Conservation (phyloP, 2,329 filamentous ascomycete genomes). For the Scytalidium lignicola region DNA sequence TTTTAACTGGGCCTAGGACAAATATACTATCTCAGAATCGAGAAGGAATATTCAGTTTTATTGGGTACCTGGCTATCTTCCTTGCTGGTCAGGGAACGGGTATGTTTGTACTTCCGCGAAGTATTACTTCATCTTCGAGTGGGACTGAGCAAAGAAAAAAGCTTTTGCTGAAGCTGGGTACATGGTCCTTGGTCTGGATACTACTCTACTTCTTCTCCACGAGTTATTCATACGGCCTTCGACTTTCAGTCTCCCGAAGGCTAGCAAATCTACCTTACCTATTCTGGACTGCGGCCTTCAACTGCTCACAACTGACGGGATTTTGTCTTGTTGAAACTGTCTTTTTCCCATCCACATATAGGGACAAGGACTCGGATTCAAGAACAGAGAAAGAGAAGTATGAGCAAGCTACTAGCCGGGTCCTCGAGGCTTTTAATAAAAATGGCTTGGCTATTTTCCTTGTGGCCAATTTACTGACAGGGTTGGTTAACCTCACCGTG, state of each 20-base stretch:
- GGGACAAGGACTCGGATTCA: conserved; percentile 41
- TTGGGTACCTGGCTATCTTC: conserved; percentile 93
- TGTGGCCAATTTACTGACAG: conserved; percentile 83
- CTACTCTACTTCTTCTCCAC: conserved; percentile 66
- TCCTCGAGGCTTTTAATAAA: conserved; percentile 81
- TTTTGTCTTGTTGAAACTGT: conserved; percentile 74
- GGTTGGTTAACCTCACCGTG: conserved; percentile 80
- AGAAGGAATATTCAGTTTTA: conserved; percentile 92
- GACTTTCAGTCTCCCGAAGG: conserved; percentile 75
- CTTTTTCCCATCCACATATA: conserved; percentile 70
- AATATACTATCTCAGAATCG: conserved; percentile 84
- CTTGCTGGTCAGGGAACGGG: conserved; percentile 82
- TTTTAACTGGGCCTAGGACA: conserved; percentile 74
- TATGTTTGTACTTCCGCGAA: conserved; percentile 68
- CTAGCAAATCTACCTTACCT: conserved; percentile 92
- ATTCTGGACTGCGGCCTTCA: conserved; percentile 89
- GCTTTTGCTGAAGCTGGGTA: conserved; percentile 57
- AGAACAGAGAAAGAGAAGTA: conserved; percentile 60
- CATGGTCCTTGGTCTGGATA: conserved; percentile 65
- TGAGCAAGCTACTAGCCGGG: conserved; percentile 66
- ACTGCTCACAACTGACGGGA: conserved; percentile 72
- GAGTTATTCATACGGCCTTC: conserved; percentile 63
- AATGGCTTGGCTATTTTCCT: conserved; percentile 86
- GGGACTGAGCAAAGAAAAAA: conserved; percentile 45
- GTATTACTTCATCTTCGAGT: conserved; percentile 36